Percentiles rank a stretch among this genome's conserved stretches.
Conservation (phyloP, 805 yeast species). For the Wickerhamiella shivajii region DNA sequence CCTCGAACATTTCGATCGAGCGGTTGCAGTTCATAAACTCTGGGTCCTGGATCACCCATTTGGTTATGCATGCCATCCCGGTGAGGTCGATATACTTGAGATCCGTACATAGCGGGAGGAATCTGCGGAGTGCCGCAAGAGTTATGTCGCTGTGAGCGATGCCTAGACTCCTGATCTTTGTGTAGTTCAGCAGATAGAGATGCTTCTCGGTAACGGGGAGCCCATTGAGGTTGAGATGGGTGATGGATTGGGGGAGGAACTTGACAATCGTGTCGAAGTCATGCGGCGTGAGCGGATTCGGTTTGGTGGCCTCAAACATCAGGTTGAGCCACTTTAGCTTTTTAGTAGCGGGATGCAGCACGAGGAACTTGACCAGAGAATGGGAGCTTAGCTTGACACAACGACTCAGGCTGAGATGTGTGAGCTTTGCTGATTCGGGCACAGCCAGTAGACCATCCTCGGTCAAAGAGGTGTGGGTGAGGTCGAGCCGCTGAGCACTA, state of each 20-base stretch:
- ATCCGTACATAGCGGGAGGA: conserved; percentile 17
- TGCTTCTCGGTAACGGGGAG: conserved; percentile 36
- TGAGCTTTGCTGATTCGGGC: conserved; percentile 43
- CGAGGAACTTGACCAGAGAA: conserved; percentile 53
- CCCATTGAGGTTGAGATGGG: conserved; percentile 49
- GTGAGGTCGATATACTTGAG: conserved; percentile 52
- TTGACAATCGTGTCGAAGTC: conserved; percentile 36
- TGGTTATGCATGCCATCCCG: conserved; percentile 42
- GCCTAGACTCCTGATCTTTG: conserved; percentile 20
- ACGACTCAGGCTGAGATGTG: conserved; percentile 57
- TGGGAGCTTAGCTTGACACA: conserved; percentile 58
- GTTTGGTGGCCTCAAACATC: conserved; percentile 48
- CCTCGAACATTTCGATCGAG: conserved; percentile 49
- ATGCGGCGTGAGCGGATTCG: conserved; percentile 37
- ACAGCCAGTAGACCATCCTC: conserved; percentile 43
- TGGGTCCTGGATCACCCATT: conserved; percentile 43
- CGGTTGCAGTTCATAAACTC: conserved; percentile 33
- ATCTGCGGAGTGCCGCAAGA: conserved; percentile 16
- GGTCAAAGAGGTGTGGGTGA: conserved; percentile 67
- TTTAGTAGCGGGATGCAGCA: conserved; percentile 52
- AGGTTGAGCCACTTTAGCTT: conserved; percentile 52
- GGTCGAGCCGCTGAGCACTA: conserved; percentile 51
- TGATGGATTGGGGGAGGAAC: conserved; percentile 28
- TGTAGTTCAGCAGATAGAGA: conserved; percentile 21
- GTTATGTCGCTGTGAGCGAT: conserved; percentile 22